These are phyloP conservation scores for Ganoderma resinaceum DNA, from an alignment of 1,284 basidiomycete species.

Conservation along the genomic window DNA sequence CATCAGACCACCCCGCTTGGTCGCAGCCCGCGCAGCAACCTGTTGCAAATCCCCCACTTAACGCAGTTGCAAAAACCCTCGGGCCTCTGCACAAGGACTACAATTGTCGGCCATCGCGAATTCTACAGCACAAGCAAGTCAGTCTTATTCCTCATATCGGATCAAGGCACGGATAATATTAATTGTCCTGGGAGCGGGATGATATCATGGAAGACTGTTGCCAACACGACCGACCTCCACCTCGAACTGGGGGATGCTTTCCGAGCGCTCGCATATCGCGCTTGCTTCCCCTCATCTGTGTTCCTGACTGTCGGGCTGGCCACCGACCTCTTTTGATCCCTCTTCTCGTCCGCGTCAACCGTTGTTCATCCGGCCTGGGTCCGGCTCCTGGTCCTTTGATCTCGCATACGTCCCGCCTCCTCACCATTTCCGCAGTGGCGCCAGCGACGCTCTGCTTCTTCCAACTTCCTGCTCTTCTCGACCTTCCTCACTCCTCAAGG, in stretches of 20 bases:
- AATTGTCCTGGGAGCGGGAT: neutral
- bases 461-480: neutral
- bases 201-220: slow-evolving; percentile 1
- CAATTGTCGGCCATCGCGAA: neutral
- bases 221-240: slow-evolving; percentile 5
- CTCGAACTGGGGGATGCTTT: neutral
- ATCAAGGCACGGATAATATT: slow-evolving; percentile 1
- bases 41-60: neutral
- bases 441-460: neutral
- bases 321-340: slow-evolving; percentile 2
- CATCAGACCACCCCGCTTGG: neutral
- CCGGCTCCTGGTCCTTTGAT: slow-evolving; percentile 5
- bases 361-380: slow-evolving; percentile 21
- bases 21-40: neutral
- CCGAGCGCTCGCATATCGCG: neutral
- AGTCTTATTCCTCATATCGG: neutral
- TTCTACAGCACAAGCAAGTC: neutral
- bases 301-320: slow-evolving; percentile 13
- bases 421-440: slow-evolving; percentile 5
- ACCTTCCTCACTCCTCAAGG: slow-evolving; percentile 5
- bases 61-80: neutral
- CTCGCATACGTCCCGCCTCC: neutral
- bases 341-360: neutral
- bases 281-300: neutral
- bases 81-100: neutral